These are phyloP conservation scores for Fusarium liriodendri DNA, from an alignment of 2,329 filamentous ascomycete genomes.

Conservation along the genomic window DNA sequence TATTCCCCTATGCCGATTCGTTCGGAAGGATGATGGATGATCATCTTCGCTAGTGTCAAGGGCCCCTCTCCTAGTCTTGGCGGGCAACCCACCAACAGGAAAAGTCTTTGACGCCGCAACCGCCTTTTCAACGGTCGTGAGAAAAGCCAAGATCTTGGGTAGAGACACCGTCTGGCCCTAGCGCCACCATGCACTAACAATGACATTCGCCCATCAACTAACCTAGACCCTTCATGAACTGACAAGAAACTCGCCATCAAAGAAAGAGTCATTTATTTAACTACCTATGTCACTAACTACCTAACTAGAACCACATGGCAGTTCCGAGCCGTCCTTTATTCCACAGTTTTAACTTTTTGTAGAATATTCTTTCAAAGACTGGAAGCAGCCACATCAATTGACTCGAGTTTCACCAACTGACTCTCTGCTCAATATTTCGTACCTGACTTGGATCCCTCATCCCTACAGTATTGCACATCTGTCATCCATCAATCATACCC, in stretches of 20 bases:
- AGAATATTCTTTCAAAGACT: background rate
- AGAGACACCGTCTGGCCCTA: constrained; percentile 10
- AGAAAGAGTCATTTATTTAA: background rate
- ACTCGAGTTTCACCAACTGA: background rate
- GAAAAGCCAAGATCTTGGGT: constrained; percentile 7
- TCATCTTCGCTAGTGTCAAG: background rate
- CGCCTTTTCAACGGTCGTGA: constrained; percentile 2
- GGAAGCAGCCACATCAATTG: background rate
- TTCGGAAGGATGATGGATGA: background rate
- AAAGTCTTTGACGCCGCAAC: constrained; percentile 24
- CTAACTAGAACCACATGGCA: background rate
- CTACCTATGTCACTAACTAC: background rate
- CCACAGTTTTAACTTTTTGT: background rate
- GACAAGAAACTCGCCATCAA: background rate
- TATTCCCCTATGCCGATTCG: background rate
- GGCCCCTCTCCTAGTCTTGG: constrained; percentile 1
- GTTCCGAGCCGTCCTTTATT: background rate
- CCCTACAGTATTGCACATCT: constrained; percentile 10
- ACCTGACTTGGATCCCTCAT: background rate
- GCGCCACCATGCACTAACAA: background rate
- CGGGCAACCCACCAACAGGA: constrained; percentile 10
- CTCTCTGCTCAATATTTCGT: background rate
- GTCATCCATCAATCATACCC: background rate
- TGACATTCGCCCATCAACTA: background rate
- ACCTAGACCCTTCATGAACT: background rate